Base-by-base conservation (phyloP, 2,329 filamentous ascomycete species). In the Hypoxylon sp. region DNA sequence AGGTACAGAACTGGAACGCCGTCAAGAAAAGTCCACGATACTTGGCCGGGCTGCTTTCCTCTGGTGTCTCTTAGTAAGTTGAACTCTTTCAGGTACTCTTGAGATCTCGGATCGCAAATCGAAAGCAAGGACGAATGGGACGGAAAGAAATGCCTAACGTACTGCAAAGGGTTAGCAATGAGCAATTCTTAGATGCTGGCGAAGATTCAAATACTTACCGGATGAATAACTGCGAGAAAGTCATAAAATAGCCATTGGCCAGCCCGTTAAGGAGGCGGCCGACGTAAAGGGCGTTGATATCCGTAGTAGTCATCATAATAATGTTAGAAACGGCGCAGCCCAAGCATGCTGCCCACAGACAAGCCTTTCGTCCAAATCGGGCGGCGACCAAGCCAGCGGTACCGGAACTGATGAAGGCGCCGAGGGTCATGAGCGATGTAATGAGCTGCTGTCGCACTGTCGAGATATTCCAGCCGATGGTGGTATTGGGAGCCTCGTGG, bases 191-290 rank as follows among this genome's bases (percentile, higher is more conserved):
- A 11, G 10, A 3, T 4, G 32, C 13, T 13, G 11, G n/a, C 1
- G n/a, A 41, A 17, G 15, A 41, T n/a, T 19, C n/a, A 19, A 41
- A 6, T 6, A 41, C 37, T 19, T 19, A 41, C 37, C 37, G 82
- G 13, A 85, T 76, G 64, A 82, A 83, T 0, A 84, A 72, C 59
- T 84, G 82, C 0, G 80, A 79, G 62, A 83, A 86, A 1, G 83
- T 86, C 83, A 86, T 85, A 71, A 86, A 82, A 68, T 85, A 81
- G 2, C 84, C 85, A 68, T 87, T 87, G 5, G 84, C 82, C 4
- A 87, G 61, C 2, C 85, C 85, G 57, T 87, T 84, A 15, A 87
- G 71, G 6, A 87, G 73, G 37, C 85, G 81, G 8, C 83, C 85
- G 22, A 80, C 79, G 59, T 88, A 87, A 4, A 88, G 79, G 1